These are phyloP conservation scores for Iberis pinnata DNA, from an alignment of 345 rosid species.

Conservation along the genomic window DNA sequence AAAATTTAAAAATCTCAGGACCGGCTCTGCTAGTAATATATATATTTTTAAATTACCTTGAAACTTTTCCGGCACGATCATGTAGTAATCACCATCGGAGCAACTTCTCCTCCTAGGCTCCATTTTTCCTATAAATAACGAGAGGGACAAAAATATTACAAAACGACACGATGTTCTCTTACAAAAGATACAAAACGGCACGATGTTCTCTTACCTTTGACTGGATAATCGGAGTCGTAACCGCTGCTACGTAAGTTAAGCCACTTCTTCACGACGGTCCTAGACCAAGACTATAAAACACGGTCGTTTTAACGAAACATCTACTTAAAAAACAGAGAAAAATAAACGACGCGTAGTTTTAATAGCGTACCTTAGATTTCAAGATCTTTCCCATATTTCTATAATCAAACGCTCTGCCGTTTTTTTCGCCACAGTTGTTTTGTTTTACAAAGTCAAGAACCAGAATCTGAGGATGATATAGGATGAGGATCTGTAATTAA, in stretches of 20 bases:
- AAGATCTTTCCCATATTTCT: constrained; percentile 38
- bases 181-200: background rate
- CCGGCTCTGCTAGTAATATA: too few relatives aligned
- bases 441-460: constrained; percentile 25
- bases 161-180: background rate
- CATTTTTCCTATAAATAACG: constrained; percentile 19
- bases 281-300: constrained; percentile 69
- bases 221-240: constrained; percentile 60
- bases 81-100: constrained; percentile 50
- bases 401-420: constrained; percentile 31
- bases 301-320: background rate
- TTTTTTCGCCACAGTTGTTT: constrained; percentile 28
- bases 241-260: constrained; percentile 60
- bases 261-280: constrained; percentile 68
- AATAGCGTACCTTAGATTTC: constrained; percentile 47
- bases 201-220: constrained; percentile 38
- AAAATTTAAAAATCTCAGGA: too few relatives aligned
- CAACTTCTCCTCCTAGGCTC: constrained; percentile 62
- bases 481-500: constrained; percentile 32
- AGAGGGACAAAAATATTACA: background rate
- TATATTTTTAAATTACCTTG: constrained; percentile 40
- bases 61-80: constrained; percentile 44
- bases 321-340: background rate
- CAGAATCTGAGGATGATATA: constrained; percentile 20
- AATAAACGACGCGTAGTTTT: constrained; percentile 1